Evolutionary conservation across 495 filamentous ascomycete genomes (phyloP).

Genomic region (Penicillium goetzii): DNA sequence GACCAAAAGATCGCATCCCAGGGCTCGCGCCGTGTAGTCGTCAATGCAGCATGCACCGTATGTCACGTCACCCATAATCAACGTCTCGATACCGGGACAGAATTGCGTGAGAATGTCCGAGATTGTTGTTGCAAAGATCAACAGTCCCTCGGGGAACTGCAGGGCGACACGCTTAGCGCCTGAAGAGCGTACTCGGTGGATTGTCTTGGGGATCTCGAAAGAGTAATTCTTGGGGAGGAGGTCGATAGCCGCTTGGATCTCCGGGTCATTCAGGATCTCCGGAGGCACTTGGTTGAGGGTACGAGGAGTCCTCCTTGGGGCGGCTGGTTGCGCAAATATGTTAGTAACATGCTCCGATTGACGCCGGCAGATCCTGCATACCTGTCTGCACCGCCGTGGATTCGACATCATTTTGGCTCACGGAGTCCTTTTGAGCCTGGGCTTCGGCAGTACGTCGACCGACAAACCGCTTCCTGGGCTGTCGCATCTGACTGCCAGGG

Average conservation of each 20-base stretch:
- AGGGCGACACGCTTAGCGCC: constrained; percentile 80
- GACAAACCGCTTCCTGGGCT: constrained; percentile 80
- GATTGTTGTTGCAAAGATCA: constrained; percentile 96
- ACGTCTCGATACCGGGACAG: constrained; percentile 84
- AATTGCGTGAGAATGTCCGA: constrained; percentile 96
- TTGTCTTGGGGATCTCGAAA: constrained; percentile 98
- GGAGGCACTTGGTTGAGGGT: constrained; percentile 87
- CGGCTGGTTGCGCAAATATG: constrained; percentile 32
- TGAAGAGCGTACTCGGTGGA: constrained; percentile 84
- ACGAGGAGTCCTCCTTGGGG: constrained; percentile 68
- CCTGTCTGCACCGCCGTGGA: constrained; percentile 57
- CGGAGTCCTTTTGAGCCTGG: constrained; percentile 47
- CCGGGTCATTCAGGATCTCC: constrained; percentile 82
- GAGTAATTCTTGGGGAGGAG: constrained; percentile 93
- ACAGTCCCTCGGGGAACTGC: constrained; percentile 94
- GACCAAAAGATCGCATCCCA: constrained; percentile 92
- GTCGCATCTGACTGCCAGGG: constrained; percentile 33
- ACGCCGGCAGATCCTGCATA: constrained; percentile 21
- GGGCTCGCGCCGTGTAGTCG: constrained; percentile 92
- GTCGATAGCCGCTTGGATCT: constrained; percentile 85
- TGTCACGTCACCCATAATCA: constrained; percentile 99
- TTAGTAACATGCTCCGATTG: background rate
- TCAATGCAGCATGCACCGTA: constrained; percentile 99
- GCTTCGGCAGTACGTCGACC: constrained; percentile 67
- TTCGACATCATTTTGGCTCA: constrained; percentile 60